Evolutionary conservation across 345 rosid species (phyloP).

Genomic region (Brassica juncea): DNA sequence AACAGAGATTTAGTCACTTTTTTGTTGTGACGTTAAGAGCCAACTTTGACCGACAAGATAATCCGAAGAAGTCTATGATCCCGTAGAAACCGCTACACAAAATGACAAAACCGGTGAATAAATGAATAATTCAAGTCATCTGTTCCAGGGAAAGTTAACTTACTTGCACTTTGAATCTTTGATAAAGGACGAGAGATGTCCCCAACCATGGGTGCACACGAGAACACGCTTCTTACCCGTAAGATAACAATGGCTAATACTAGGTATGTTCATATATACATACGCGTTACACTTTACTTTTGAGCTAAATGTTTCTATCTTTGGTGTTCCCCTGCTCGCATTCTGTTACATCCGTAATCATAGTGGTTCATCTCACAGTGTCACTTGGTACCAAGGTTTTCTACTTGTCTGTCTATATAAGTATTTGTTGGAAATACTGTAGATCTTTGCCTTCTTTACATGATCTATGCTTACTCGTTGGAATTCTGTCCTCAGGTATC

Average conservation of each 20-base stretch:
- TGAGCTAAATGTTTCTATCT: too few relatives aligned
- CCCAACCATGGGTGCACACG: constrained; percentile 56
- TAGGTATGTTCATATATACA: constrained; percentile 40
- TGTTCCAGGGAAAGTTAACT: constrained; percentile 74
- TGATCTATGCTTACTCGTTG: background rate
- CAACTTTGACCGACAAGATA: too few relatives aligned
- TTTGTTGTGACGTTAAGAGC: too few relatives aligned
- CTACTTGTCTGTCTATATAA: background rate
- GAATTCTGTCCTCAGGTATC: constrained; percentile 45
- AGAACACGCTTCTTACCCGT: constrained; percentile 80
- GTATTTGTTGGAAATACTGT: background rate
- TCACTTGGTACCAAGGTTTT: background rate
- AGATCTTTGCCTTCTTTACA: background rate
- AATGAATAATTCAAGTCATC: background rate
- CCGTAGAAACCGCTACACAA: too few relatives aligned
- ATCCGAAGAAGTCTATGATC: too few relatives aligned
- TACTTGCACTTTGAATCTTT: constrained; percentile 52
- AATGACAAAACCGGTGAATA: too few relatives aligned
- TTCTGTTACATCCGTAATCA: too few relatives aligned
- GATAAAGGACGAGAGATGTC: constrained; percentile 70
- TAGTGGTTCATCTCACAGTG: too few relatives aligned
- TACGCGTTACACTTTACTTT: background rate
- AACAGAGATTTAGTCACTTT: too few relatives aligned
- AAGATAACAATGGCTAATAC: constrained; percentile 69
- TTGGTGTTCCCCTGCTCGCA: too few relatives aligned